Percentiles rank a stretch among this genome's conserved stretches.
Evolutionary conservation across 257 asterid species (phyloP).

Genomic region (Gentiana straminea): DNA sequence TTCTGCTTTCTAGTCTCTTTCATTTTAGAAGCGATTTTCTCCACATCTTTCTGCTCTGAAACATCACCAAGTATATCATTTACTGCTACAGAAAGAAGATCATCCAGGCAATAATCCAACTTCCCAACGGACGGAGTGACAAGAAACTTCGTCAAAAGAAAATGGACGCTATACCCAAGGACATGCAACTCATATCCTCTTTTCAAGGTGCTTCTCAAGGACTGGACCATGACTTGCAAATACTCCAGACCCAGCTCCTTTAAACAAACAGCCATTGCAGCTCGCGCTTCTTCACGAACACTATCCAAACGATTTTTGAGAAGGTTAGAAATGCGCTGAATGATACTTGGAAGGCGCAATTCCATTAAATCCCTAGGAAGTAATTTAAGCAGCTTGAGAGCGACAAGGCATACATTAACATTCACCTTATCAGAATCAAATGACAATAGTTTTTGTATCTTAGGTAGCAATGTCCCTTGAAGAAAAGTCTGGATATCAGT

Average conservation of each 20-base stretch:
- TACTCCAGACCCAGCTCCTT: slow-evolving; percentile 84
- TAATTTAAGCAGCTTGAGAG: slow-evolving; percentile 77
- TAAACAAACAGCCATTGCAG: slow-evolving; percentile 78
- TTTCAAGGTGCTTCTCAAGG: slow-evolving; percentile 58
- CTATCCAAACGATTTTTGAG: slow-evolving; percentile 73
- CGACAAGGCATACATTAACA: slow-evolving; percentile 59
- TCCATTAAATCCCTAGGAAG: slow-evolving; percentile 81
- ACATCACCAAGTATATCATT: slow-evolving; percentile 85
- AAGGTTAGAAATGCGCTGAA: slow-evolving; percentile 84
- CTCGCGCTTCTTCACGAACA: slow-evolving; percentile 84
- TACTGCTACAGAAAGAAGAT: slow-evolving; percentile 57
- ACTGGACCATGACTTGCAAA: slow-evolving; percentile 69
- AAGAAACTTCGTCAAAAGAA: slow-evolving; percentile 61
- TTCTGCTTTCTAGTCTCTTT: slow-evolving; percentile 88
- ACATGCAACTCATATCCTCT: slow-evolving; percentile 87
- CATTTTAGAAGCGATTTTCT: slow-evolving; percentile 90
- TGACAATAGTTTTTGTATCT: slow-evolving; percentile 60
- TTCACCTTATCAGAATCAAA: slow-evolving; percentile 61
- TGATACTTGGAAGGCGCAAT: slow-evolving; percentile 64
- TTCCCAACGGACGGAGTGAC: slow-evolving; percentile 42
- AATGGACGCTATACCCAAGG: slow-evolving; percentile 77
- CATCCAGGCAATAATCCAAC: slow-evolving; percentile 74
- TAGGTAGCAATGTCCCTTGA: slow-evolving; percentile 55
- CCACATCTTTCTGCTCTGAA: slow-evolving; percentile 96
- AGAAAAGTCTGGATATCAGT: slow-evolving; percentile 37